Conservation (phyloP, 2,329 filamentous ascomycete genomes). For the Fusarium lateritium region DNA sequence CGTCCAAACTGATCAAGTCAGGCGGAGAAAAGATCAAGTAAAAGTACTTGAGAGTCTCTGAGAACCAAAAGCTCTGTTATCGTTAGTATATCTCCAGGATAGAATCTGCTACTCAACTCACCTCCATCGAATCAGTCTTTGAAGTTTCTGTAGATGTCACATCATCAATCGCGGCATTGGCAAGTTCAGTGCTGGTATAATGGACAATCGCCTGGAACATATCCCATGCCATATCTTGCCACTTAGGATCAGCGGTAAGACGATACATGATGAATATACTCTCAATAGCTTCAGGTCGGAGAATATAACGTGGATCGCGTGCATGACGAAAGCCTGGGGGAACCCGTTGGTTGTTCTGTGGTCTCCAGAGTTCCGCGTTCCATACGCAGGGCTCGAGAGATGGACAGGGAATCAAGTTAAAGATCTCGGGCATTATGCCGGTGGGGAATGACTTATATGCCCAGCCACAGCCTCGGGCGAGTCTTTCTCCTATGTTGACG, state of each 20-base stretch:
- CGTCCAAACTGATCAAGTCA: constrained; percentile 74
- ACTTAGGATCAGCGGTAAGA: constrained; percentile 62
- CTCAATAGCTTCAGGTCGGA: constrained; percentile 66
- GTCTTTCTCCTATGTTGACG: constrained; percentile 62
- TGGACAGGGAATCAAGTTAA: constrained; percentile 63
- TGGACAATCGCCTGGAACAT: constrained; percentile 65
- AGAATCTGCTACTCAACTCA: constrained; percentile 48
- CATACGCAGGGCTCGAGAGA: constrained; percentile 50
- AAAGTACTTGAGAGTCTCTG: constrained; percentile 82
- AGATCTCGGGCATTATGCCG: constrained; percentile 72
- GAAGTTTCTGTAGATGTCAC: constrained; percentile 54
- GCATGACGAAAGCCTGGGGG: constrained; percentile 74
- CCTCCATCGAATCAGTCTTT: constrained; percentile 73
- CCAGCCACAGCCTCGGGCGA: constrained; percentile 70
- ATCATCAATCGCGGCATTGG: constrained; percentile 64
- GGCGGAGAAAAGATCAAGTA: constrained; percentile 78
- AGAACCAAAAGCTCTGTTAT: constrained; percentile 77
- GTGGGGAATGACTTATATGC: constrained; percentile 67
- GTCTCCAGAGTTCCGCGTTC: constrained; percentile 51
- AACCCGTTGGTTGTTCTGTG: constrained; percentile 48
- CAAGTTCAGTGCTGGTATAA: constrained; percentile 61
- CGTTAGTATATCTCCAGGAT: constrained; percentile 5
- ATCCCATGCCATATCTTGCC: constrained; percentile 66
- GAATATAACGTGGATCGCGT: constrained; percentile 64
- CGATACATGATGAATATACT: constrained; percentile 65